Conservation (phyloP, 305 asterid species). For the Salvia sclarea region DNA sequence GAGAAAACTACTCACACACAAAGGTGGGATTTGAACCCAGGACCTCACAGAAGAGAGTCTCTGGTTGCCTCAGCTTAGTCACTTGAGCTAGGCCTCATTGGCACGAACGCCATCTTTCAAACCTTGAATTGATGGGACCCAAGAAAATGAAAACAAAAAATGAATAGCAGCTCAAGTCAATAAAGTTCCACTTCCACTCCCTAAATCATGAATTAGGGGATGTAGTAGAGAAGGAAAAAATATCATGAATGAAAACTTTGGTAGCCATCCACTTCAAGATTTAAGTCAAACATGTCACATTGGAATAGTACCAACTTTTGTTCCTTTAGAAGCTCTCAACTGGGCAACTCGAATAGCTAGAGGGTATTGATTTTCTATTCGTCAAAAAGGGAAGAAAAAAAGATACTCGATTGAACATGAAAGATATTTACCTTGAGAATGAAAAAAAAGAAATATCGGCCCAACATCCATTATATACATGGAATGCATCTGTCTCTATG, state of each 20-base stretch:
- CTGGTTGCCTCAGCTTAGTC: too few species aligned
- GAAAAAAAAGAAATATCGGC: neutral
- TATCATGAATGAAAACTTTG: neutral
- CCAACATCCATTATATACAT: conserved; percentile 4
- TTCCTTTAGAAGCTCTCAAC: neutral
- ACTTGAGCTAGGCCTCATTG: too few species aligned
- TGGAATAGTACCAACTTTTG: conserved; percentile 5
- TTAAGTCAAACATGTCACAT: neutral
- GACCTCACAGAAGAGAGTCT: too few species aligned
- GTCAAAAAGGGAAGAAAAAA: neutral
- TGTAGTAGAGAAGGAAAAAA: too few species aligned
- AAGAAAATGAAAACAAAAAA: too few species aligned
- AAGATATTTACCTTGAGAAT: neutral
- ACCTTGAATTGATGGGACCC: too few species aligned
- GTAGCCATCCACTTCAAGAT: neutral
- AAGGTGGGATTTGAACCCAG: too few species aligned
- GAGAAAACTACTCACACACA: too few species aligned
- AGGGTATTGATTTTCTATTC: neutral
- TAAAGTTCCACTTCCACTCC: neutral
- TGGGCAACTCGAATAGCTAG: too few species aligned
- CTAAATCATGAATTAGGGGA: too few species aligned
- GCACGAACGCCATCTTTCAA: too few species aligned
- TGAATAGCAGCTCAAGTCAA: neutral
- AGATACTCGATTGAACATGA: neutral
- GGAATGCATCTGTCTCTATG: neutral